Evolutionary conservation across 768 basidiomycete species (phyloP), one percentile per base, ranked within the genome.

Genomic region (Glaciozyma antarctica): DNA sequence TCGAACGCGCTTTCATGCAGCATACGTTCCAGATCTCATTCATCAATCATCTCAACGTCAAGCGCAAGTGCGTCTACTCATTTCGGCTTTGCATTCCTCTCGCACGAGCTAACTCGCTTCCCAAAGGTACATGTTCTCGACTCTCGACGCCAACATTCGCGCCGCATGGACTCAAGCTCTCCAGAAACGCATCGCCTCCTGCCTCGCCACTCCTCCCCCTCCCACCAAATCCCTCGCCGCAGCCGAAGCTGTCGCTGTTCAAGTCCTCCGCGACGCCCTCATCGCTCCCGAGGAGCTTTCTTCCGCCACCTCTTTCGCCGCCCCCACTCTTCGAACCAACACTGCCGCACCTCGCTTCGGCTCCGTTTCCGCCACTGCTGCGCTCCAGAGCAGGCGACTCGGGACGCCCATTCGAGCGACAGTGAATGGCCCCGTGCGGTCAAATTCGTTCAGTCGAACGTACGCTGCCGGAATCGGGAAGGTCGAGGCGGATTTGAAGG

Each of bases 1-100:
- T 94, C 65, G 91, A 94, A 74, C 86, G 91, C n/a, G 86, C 90
- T 0, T 97, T 97, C 78, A 97, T 97, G 94, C 84, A 86, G 64
- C 88, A 97, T 75, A 95, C 93, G 0, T 93, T 98, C 81, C 90
- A 95, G 75, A 78, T 97, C 43, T 86, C 90, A 3, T 97, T 98
- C 78, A 85, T 73, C 44, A 77, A 75, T 62, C 77, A 77, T 59
- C 74, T 79, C 41, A 84, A 85, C 38, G 65, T 79, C 61, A 88
- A 87, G 76, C 83, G 68, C 58, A 63, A 64, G 28, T 26, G 26
- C 38, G 21, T 17, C 38, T 32, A 32, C 57, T 44, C 28, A 30
- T 10, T 28, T 9, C 8, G 3, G 5, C 53, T 28, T 28, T 5
- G 16, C 15, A 16, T 12, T 30, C 15, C 19, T 32, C 17, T 15